Conservation (phyloP, 2,329 filamentous ascomycete species). For the Xylaria sp. region DNA sequence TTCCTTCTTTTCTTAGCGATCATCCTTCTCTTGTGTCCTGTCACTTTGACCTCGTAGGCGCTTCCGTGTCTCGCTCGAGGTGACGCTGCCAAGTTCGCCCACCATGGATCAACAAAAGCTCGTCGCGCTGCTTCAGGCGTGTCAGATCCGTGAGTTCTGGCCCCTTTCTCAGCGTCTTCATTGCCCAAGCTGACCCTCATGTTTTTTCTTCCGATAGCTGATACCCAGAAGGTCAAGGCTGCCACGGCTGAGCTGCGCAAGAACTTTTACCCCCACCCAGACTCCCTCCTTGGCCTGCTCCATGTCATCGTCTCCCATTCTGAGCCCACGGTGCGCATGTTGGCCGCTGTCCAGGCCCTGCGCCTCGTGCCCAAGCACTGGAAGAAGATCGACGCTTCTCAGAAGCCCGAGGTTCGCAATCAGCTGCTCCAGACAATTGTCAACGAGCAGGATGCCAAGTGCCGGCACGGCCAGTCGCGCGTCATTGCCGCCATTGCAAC, state of each 20-base stretch:
- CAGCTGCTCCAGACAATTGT: conserved; percentile 86
- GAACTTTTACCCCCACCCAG: conserved; percentile 88
- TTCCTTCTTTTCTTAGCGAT: conserved; percentile 5
- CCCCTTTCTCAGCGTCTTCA: conserved; percentile 27
- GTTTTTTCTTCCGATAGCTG: conserved; percentile 65
- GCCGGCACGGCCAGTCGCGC: conserved; percentile 87
- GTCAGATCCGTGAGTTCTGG: conserved; percentile 79
- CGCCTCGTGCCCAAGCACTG: conserved; percentile 89
- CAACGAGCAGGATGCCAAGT: conserved; percentile 78
- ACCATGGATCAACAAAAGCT: conserved; percentile 85
- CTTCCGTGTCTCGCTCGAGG: conserved; percentile 29
- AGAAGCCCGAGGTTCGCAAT: conserved; percentile 83
- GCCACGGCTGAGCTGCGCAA: conserved; percentile 91
- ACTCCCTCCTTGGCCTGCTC: conserved; percentile 85
- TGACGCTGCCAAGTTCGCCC: conserved; percentile 33
- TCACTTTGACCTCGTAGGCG: conserved; percentile 24
- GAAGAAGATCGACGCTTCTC: conserved; percentile 74
- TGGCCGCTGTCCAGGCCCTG: conserved; percentile 89
- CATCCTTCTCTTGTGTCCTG: conserved; percentile 14
- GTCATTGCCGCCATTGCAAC: conserved; percentile 88
- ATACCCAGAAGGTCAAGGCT: conserved; percentile 88
- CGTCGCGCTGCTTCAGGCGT: conserved; percentile 84
- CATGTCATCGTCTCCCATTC: conserved; percentile 87
- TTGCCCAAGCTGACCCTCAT: conserved; percentile 49
- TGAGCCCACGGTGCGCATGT: conserved; percentile 79